These are phyloP conservation scores for Pseudogymnoascus sp. DNA, from an alignment of 2,329 filamentous ascomycete species.

Conservation along the genomic window DNA sequence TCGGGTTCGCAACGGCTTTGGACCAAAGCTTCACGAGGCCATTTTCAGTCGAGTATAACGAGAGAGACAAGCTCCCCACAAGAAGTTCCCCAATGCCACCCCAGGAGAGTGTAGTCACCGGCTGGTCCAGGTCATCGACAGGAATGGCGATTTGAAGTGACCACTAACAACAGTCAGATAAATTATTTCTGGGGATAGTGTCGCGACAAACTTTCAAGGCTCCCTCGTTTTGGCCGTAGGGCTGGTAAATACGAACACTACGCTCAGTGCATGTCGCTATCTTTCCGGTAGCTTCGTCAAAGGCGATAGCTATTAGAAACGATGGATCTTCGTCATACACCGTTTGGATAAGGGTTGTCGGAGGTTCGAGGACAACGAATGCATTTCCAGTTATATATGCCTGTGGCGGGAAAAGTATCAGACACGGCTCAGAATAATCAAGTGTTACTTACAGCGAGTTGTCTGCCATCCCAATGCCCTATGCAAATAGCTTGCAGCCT, in stretches of 20 bases:
- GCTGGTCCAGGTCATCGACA: slow-evolving; percentile 35
- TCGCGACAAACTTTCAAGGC: slow-evolving; percentile 58
- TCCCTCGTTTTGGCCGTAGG: slow-evolving; percentile 62
- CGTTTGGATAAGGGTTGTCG: slow-evolving; percentile 74
- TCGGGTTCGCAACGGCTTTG: slow-evolving; percentile 63
- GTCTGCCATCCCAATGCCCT: slow-evolving; percentile 63
- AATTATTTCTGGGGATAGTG: background rate
- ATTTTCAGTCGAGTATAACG: slow-evolving; percentile 53
- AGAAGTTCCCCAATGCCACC: slow-evolving; percentile 79
- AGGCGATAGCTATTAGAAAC: slow-evolving; percentile 62
- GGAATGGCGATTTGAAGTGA: slow-evolving; percentile 56
- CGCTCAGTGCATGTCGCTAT: slow-evolving; percentile 67
- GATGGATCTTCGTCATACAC: slow-evolving; percentile 72
- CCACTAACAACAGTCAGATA: slow-evolving; percentile 42
- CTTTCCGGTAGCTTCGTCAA: slow-evolving; percentile 78
- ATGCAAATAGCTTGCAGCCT: slow-evolving; percentile 71
- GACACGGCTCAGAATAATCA: slow-evolving; percentile 13
- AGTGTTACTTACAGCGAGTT: slow-evolving; percentile 58
- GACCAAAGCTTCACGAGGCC: slow-evolving; percentile 61
- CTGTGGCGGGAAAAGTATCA: slow-evolving; percentile 36
- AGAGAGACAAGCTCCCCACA: slow-evolving; percentile 62
- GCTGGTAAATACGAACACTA: slow-evolving; percentile 69
- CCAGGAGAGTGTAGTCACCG: slow-evolving; percentile 67
- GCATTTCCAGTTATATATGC: slow-evolving; percentile 86
- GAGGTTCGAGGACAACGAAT: slow-evolving; percentile 71